These are phyloP conservation scores for Suillus hirtellus DNA, from an alignment of 768 basidiomycete genomes.

Conservation along the genomic window DNA sequence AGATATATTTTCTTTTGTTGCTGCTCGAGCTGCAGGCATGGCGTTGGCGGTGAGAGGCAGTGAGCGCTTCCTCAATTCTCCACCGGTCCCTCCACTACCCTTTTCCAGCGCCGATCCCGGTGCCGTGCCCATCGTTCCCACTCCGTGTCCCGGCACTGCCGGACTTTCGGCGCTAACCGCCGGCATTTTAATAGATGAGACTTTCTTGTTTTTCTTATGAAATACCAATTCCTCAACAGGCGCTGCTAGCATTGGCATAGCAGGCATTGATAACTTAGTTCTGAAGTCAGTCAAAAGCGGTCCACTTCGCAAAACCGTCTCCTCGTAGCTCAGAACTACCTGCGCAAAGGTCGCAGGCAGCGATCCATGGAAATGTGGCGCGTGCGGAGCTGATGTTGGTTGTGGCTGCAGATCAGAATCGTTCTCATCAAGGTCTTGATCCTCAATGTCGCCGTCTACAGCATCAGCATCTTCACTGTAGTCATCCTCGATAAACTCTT, in stretches of 20 bases:
- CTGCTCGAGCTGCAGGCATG: conserved; percentile 44
- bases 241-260: conserved; percentile 14
- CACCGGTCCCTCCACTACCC: conserved; percentile 30
- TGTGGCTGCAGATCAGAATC: conserved; percentile 31
- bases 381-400: conserved; percentile 19
- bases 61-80: conserved; percentile 38
- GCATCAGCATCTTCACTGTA: conserved; percentile 52
- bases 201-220: conserved; percentile 47
- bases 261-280: conserved; percentile 30
- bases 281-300: conserved; percentile 19
- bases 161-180: conserved; percentile 21
- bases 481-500: conserved; percentile 40
- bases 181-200: conserved; percentile 30
- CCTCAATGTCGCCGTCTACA: conserved; percentile 43
- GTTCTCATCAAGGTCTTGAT: conserved; percentile 33
- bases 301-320: conserved; percentile 25
- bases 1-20: conserved; percentile 38
- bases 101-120: conserved; percentile 36
- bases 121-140: conserved; percentile 30
- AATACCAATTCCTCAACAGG: conserved; percentile 23
- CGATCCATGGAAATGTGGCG: conserved; percentile 18
- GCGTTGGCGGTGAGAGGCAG: conserved; percentile 40
- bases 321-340: conserved; percentile 43
- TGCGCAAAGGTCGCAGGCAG: conserved; percentile 34
- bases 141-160: conserved; percentile 14